These are phyloP conservation scores for Penstemon eatonii DNA, from an alignment of 257 asterid species.

Conservation along the genomic window DNA sequence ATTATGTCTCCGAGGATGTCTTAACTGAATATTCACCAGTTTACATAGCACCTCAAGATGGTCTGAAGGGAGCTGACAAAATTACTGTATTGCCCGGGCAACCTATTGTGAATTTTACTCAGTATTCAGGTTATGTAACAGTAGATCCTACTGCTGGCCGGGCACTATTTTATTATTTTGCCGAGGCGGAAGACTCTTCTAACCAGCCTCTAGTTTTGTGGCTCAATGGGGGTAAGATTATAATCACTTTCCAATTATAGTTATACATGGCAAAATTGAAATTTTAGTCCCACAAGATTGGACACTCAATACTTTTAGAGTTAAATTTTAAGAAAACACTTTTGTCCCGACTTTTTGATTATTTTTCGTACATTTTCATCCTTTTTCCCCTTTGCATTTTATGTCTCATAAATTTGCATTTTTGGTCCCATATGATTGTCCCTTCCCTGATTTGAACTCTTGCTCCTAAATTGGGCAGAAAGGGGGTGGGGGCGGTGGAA, in stretches of 20 bases:
- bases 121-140: conserved; percentile 48
- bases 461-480: too few species aligned
- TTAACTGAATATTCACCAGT: conserved; percentile 31
- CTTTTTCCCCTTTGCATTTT: too few species aligned
- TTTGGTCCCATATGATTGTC: too few species aligned
- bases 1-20: conserved; percentile 1
- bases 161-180: conserved; percentile 46
- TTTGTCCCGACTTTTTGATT: too few species aligned
- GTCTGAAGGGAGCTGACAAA: conserved; percentile 40
- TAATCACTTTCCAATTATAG: not conserved
- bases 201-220: conserved; percentile 48
- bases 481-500: too few species aligned
- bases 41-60: conserved; percentile 35
- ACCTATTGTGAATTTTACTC: conserved; percentile 39
- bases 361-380: too few species aligned
- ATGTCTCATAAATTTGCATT: too few species aligned
- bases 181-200: conserved; percentile 40
- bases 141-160: conserved; percentile 47
- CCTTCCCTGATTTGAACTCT: too few species aligned
- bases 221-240: conserved; percentile 44
- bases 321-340: too few species aligned
- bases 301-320: too few species aligned
- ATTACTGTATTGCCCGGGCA: conserved; percentile 43
- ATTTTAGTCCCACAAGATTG: too few species aligned
- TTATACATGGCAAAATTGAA: too few species aligned